Percentiles rank a stretch among this genome's conserved stretches.
Evolutionary conservation across 345 rosid species (phyloP).

Genomic region (Atalantia buxifolia): DNA sequence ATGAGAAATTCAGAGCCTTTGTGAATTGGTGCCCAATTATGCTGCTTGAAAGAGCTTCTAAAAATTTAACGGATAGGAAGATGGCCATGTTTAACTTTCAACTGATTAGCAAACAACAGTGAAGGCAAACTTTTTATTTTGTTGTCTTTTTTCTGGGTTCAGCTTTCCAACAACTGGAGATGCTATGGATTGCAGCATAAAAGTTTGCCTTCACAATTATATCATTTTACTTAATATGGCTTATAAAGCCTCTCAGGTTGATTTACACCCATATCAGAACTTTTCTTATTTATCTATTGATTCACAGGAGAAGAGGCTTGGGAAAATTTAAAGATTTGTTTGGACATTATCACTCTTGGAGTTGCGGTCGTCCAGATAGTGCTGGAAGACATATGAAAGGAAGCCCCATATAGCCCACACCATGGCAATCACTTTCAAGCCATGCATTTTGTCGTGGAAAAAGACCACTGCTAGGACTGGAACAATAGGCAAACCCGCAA

Average conservation of each 20-base stretch:
- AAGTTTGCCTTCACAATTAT: neutral
- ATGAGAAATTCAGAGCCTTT: neutral
- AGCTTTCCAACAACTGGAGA: neutral
- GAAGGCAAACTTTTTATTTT: neutral
- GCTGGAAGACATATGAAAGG: conserved; percentile 39
- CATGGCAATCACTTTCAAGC: conserved; percentile 66
- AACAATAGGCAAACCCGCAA: conserved; percentile 53
- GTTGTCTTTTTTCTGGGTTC: neutral
- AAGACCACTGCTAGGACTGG: conserved; percentile 60
- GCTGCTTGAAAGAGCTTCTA: neutral
- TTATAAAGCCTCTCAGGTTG: neutral
- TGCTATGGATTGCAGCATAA: neutral
- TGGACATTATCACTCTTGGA: neutral
- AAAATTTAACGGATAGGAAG: neutral
- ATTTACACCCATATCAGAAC: neutral
- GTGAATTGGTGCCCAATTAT: neutral
- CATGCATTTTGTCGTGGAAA: conserved; percentile 62
- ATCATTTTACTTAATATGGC: neutral
- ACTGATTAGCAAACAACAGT: neutral
- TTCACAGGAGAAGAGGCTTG: neutral
- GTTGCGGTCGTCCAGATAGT: conserved; percentile 24
- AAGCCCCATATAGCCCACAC: conserved; percentile 67
- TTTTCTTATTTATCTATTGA: neutral
- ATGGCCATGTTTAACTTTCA: neutral
- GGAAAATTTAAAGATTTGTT: neutral